Conservation (phyloP, 805 yeast genomes). For the Myxozyma neglecta region DNA sequence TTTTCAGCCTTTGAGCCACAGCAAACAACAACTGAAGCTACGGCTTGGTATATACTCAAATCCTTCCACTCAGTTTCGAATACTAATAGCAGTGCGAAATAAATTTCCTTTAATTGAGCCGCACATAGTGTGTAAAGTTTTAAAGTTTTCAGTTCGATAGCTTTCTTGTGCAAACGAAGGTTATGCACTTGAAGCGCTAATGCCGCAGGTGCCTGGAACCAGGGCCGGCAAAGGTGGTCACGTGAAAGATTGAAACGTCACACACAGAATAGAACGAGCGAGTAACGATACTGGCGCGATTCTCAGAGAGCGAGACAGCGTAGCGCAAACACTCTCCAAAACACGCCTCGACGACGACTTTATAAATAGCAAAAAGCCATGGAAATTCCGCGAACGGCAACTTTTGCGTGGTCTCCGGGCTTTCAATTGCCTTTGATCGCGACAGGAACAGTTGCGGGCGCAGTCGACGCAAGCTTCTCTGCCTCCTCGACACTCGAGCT, state of each 20-base stretch:
- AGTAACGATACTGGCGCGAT: too few species aligned
- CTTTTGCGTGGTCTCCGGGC: constrained; percentile 94
- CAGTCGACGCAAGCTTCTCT: constrained; percentile 84
- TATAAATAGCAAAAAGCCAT: constrained; percentile 45
- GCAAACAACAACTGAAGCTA: neutral
- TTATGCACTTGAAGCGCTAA: neutral
- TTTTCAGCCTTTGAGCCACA: neutral
- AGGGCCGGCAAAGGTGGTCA: neutral
- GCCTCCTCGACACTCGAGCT: constrained; percentile 75
- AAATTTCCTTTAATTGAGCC: neutral
- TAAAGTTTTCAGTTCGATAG: neutral
- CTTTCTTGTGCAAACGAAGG: neutral
- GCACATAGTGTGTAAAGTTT: neutral
- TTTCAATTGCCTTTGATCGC: constrained; percentile 68
- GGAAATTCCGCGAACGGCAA: constrained; percentile 81
- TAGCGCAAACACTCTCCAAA: neutral
- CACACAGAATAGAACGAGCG: neutral
- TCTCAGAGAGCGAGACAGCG: too few species aligned
- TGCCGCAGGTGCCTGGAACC: too few species aligned
- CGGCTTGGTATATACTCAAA: neutral
- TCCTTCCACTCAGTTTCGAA: neutral
- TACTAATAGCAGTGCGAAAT: neutral
- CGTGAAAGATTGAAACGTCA: neutral
- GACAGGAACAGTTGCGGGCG: constrained; percentile 94
- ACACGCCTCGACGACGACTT: neutral